These are phyloP conservation scores for Nevesoporus exiguus DNA, from an alignment of 768 basidiomycete genomes.

Conservation along the genomic window DNA sequence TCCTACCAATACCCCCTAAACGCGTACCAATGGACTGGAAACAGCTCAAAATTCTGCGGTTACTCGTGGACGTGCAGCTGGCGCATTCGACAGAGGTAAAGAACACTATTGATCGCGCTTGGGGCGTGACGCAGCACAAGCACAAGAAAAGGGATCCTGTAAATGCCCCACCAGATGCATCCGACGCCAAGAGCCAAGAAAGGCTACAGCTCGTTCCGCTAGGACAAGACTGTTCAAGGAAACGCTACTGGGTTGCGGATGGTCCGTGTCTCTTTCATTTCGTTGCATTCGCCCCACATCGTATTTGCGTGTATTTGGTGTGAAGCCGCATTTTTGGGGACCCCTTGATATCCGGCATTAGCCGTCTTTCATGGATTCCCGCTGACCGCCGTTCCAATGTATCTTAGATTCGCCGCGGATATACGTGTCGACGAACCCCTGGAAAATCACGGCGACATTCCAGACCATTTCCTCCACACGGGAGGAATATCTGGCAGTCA, in stretches of 20 bases:
- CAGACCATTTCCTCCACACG: conserved; percentile 65
- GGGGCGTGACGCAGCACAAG: conserved; percentile 82
- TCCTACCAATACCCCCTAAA: conserved; percentile 25
- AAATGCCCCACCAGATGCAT: conserved; percentile 50
- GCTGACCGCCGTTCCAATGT: conserved; percentile 32
- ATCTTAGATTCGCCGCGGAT: conserved; percentile 78
- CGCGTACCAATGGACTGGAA: conserved; percentile 24
- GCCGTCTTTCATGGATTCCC: conserved; percentile 32
- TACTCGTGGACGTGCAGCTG: conserved; percentile 83
- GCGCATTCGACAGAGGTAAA: conserved; percentile 67
- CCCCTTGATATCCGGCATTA: conserved; percentile 37
- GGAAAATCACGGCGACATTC: conserved; percentile 82
- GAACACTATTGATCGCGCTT: conserved; percentile 72
- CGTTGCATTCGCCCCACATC: conserved; percentile 30
- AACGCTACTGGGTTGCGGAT: conserved; percentile 85
- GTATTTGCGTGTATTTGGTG: conserved; percentile 77
- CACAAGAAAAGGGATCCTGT: conserved; percentile 76
- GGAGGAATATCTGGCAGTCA: conserved; percentile 65
- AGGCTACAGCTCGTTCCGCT: conserved; percentile 64
- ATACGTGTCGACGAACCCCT: conserved; percentile 84
- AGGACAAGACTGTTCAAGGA: conserved; percentile 72
- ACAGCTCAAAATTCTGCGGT: conserved; percentile 79
- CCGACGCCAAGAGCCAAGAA: conserved; percentile 65
- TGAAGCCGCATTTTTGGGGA: conserved; percentile 44
- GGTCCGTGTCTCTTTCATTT: conserved; percentile 63